Evolutionary conservation across 1,284 basidiomycete genomes (phyloP).

Genomic region (Amylostereum areolatum): DNA sequence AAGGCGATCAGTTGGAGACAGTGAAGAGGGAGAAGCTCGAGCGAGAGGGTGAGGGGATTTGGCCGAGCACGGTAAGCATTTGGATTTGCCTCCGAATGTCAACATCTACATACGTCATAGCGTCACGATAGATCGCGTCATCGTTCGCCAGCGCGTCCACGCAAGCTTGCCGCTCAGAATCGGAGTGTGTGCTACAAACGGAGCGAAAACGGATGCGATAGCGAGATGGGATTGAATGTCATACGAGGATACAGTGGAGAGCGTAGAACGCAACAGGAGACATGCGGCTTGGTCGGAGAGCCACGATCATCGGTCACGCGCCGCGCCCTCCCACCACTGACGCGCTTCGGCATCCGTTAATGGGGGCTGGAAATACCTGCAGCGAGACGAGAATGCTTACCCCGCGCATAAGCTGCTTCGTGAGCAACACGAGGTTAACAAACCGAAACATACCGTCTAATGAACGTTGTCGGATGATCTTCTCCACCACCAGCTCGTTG

Average conservation of each 20-base stretch:
- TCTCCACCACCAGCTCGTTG: slow-evolving; percentile 76
- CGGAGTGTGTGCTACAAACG: slow-evolving; percentile 5
- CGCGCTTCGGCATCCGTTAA: slow-evolving; percentile 52
- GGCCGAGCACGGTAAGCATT: too few relatives aligned
- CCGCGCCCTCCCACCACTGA: slow-evolving; percentile 65
- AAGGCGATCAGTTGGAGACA: too few relatives aligned
- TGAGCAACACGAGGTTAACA: not conserved
- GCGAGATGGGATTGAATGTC: not conserved
- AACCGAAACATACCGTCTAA: slow-evolving; percentile 57
- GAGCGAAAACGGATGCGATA: not conserved
- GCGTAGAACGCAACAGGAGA: too few relatives aligned
- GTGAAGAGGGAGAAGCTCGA: too few relatives aligned
- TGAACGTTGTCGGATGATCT: slow-evolving; percentile 72
- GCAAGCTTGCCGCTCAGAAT: too few relatives aligned
- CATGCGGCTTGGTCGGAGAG: too few relatives aligned
- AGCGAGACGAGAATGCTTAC: slow-evolving; percentile 75
- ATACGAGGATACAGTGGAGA: not conserved
- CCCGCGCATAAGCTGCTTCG: not conserved
- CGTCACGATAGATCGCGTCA: too few relatives aligned
- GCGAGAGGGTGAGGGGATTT: too few relatives aligned
- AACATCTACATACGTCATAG: too few relatives aligned
- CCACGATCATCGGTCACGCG: slow-evolving; percentile 1
- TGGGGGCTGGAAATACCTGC: slow-evolving; percentile 76
- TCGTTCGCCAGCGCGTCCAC: too few relatives aligned
- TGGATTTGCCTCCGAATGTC: too few relatives aligned